These are phyloP conservation scores for Ettlia oleoabundans DNA, from an alignment of 139 green algal species.

Conservation along the genomic window DNA sequence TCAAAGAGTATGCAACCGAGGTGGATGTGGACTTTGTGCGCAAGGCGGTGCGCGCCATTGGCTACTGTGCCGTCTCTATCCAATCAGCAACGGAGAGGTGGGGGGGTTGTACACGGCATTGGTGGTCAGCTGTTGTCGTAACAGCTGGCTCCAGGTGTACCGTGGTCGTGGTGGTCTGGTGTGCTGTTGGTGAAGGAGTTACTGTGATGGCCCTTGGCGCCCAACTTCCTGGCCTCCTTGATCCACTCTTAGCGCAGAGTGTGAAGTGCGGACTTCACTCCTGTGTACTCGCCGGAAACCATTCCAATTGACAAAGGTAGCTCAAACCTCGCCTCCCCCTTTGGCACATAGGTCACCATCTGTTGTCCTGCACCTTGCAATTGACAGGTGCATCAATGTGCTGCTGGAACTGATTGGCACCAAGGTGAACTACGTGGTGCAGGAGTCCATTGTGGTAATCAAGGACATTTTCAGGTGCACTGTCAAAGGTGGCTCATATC, in stretches of 20 bases:
- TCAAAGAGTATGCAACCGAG: conserved; percentile 99
- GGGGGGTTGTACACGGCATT: neutral
- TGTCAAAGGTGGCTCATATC: too few species aligned
- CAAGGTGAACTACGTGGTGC: conserved; percentile 98
- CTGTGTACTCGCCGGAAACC: too few species aligned
- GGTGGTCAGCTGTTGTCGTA: too few species aligned
- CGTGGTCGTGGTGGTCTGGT: too few species aligned
- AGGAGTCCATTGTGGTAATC: conserved; percentile 98
- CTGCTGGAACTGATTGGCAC: conserved; percentile 97
- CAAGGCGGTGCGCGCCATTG: conserved; percentile 92
- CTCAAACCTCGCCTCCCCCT: too few species aligned
- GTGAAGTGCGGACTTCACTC: too few species aligned
- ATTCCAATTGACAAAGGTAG: too few species aligned
- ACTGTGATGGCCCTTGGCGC: too few species aligned
- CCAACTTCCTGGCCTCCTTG: too few species aligned
- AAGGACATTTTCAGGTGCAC: conserved; percentile 90
- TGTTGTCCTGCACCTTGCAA: neutral
- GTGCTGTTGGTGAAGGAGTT: too few species aligned
- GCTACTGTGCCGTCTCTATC: conserved; percentile 91
- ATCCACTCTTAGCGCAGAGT: too few species aligned
- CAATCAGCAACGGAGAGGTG: conserved; percentile 85
- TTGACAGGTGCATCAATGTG: conserved; percentile 91
- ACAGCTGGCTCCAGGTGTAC: too few species aligned
- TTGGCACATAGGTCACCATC: neutral
- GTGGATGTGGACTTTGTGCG: conserved; percentile 99